phyloP scores from a whole-genome alignment of 2,329 filamentous ascomycete genomes.

The Fusarium subglutinans region DNA sequence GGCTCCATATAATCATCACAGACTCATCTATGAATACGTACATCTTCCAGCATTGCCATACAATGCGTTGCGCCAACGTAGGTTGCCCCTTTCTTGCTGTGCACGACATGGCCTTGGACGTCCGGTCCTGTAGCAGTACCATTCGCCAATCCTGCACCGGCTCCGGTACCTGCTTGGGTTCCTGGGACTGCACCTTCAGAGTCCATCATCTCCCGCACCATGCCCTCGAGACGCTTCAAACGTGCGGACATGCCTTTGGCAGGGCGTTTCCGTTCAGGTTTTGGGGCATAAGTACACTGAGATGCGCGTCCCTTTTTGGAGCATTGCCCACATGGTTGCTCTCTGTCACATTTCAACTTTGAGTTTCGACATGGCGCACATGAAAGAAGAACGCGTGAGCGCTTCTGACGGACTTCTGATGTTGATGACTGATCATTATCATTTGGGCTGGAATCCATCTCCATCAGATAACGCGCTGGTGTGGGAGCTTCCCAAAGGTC shows the following conservation, averaged over 20 bases:
- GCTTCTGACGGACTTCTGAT: slow-evolving; percentile 49
- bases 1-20: not conserved
- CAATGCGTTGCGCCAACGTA: slow-evolving; percentile 70
- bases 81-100: slow-evolving; percentile 54
- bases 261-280: slow-evolving; percentile 52
- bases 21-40: slow-evolving; percentile 46
- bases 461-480: not conserved
- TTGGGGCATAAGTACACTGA: slow-evolving; percentile 60
- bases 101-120: slow-evolving; percentile 54
- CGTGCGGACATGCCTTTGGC: slow-evolving; percentile 63
- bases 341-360: slow-evolving; percentile 67
- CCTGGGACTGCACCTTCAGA: slow-evolving; percentile 40
- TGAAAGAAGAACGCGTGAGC: slow-evolving; percentile 60
- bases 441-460: slow-evolving; percentile 36
- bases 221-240: slow-evolving; percentile 64
- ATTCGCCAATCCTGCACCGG: not conserved
- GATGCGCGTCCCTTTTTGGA: slow-evolving; percentile 58
- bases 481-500: not conserved
- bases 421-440: slow-evolving; percentile 31
- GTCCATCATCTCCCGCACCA: slow-evolving; percentile 66
- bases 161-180: not conserved
- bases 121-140: slow-evolving; percentile 34
- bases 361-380: slow-evolving; percentile 62
- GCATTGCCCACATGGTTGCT: slow-evolving; percentile 62
- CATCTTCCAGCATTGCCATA: slow-evolving; percentile 68